phyloP scores from a whole-genome alignment of 306 rosid genomes.

The Comarum palustre region DNA sequence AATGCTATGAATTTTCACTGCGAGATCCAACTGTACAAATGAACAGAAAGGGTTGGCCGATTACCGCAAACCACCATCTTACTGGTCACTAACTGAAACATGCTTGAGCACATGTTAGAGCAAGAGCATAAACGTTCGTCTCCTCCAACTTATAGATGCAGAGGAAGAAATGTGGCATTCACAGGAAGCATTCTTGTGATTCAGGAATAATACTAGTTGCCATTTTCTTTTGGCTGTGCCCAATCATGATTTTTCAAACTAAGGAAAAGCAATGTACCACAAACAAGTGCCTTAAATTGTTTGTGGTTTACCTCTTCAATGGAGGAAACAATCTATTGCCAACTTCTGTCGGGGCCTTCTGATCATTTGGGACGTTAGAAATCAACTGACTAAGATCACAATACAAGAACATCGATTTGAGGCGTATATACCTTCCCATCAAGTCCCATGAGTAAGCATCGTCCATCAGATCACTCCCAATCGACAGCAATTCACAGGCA shows the following conservation, averaged over 20 bases:
- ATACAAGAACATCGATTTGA: constrained; percentile 21
- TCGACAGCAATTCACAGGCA: constrained; percentile 14
- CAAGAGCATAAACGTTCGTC: too few species aligned
- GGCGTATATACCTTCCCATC: constrained; percentile 10
- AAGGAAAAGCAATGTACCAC: neutral
- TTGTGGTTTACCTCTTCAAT: constrained; percentile 17
- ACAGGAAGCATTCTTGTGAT: neutral
- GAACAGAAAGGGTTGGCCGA: neutral
- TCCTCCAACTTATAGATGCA: neutral
- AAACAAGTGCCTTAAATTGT: neutral
- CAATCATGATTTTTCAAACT: neutral
- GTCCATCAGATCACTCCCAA: constrained; percentile 16
- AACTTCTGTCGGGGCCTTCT: constrained; percentile 15
- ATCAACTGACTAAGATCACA: constrained; percentile 24
- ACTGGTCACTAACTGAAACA: neutral
- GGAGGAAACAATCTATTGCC: constrained; percentile 24
- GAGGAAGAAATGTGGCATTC: neutral
- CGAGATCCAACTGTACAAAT: constrained; percentile 7
- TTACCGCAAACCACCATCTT: neutral
- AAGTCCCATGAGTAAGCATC: constrained; percentile 13
- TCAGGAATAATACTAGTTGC: neutral
- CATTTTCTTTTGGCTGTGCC: neutral
- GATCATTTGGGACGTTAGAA: constrained; percentile 14
- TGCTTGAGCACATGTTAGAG: neutral
- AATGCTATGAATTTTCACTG: constrained; percentile 16